Base-by-base conservation (phyloP, 108 stramenopile species). In the Fistulifera pelliculosa region DNA sequence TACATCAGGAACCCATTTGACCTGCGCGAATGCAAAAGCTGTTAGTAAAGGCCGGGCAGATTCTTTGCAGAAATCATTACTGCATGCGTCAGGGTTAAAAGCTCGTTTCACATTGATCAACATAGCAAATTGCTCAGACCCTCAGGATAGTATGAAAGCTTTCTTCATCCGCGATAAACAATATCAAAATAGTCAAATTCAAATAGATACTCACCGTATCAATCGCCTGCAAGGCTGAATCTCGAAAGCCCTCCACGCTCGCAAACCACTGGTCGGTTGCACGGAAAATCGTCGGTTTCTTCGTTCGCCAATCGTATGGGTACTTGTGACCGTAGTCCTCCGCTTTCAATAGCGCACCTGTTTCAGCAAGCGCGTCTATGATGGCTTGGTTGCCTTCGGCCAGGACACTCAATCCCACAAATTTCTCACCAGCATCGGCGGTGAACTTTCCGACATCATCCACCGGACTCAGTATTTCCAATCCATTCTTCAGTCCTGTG, bases 201-300 rank as follows among this genome's bases (percentile, higher is more conserved):
- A 45, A 45, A 4, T 4, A 4, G 4, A 17, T 18, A 81, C 88
- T 69, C 35, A 98, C 96, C 40, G 67, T 69, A 24, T 94, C 83
- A 27, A 98, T 77, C 14, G 96, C 98, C 31, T 78, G 64, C 57
- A 95, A 44, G 11, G 96, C 95, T 31, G 60, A 64, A 8, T 94
- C 92, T 54, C 94, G 71, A 62, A 98, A 97, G 19, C 81, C 82
- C 64, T 94, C 92, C 1, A 96, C 93, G 40, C 92, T 92, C 4
- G 95, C 95, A 73, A 99, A 99, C 98, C 98, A 99, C 71, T 99
- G 98, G 61, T 87, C 90, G 16, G 98, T 99, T 0, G 96, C 96
- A 27, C 96, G 85, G 63, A 97, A 96, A 53, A 99, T 98, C 18
- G 96, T 95, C 19, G 98, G 98, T 61, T 96, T 95, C 74, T 99